These are phyloP conservation scores for Omphalotus guepiniiformis DNA, from an alignment of 768 basidiomycete species.

Conservation along the genomic window DNA sequence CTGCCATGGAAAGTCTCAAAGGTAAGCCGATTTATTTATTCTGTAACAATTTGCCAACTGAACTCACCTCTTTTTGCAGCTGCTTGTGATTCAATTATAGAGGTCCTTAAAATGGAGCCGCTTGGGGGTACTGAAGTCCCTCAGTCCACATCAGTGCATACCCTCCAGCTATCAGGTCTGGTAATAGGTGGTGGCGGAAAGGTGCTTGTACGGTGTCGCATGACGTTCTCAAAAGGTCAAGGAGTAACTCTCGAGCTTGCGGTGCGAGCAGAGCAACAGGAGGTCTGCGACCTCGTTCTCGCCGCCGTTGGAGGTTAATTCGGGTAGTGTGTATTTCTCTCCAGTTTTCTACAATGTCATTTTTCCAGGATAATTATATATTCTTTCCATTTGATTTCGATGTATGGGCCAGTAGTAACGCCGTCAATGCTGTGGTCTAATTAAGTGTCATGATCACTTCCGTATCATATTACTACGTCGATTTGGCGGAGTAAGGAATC, in stretches of 20 bases:
- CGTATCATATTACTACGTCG: too few relatives aligned
- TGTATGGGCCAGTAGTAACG: too few relatives aligned
- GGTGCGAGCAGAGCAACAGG: slow-evolving; percentile 88
- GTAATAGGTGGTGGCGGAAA: slow-evolving; percentile 94
- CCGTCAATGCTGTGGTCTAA: too few relatives aligned
- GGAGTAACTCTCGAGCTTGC: slow-evolving; percentile 92
- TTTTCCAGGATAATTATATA: too few relatives aligned
- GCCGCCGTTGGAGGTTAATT: slow-evolving; percentile 75
- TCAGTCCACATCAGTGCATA: slow-evolving; percentile 82
- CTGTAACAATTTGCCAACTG: slow-evolving; percentile 2
- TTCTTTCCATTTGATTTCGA: too few relatives aligned
- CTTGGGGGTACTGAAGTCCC: slow-evolving; percentile 88
- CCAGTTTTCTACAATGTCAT: too few relatives aligned
- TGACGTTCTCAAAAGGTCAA: slow-evolving; percentile 87
- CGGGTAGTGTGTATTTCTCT: too few relatives aligned
- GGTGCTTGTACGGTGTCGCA: slow-evolving; percentile 88
- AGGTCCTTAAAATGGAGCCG: slow-evolving; percentile 96
- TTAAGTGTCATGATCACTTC: too few relatives aligned
- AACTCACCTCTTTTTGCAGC: slow-evolving; percentile 42
- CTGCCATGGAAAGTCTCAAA: slow-evolving; percentile 90
- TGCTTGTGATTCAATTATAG: slow-evolving; percentile 93
- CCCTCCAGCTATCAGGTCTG: slow-evolving; percentile 88
- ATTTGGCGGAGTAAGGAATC: too few relatives aligned
- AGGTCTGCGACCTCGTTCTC: slow-evolving; percentile 82
- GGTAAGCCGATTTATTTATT: slow-evolving; percentile 46